Base-by-base conservation (phyloP, 305 asterid species). In the Fraxinus nigra region DNA sequence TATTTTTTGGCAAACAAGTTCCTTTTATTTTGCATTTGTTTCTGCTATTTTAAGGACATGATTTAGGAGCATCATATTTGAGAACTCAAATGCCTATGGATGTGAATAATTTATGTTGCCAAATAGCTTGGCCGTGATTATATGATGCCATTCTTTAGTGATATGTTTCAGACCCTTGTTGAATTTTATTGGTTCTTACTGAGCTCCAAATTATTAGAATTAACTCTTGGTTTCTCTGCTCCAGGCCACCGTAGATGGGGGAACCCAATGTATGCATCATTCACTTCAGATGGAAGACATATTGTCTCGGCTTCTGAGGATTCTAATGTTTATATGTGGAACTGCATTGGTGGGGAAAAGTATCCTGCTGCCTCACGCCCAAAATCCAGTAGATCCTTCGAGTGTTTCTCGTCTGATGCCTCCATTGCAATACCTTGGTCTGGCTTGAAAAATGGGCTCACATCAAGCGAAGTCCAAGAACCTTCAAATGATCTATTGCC, bases 401-500 rank as follows among this genome's bases (percentile, higher is more conserved):
- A 96, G 85, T 87, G 85, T 82, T 92, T 94, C 89, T 46, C 92
- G 1, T 82, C 91, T 4, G 91, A 92, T 82, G 94, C 98, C 80
- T 92, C 98, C 0, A 83, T 96, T 65, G 99, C 97, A 61, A 61
- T 90, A 78, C 95, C 99, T 7, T 96, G 99, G 99, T 81, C 90
- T 11, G 97, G 98, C 85, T 73, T 91, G 83, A 85, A 83, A 76
- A 74, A 79, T 40, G 72, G 74, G 38, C 46, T 32, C 34, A 85
- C 87, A 81, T 83, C 85, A 7, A 75, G 78, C 81, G 32, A 82
- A 8, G 77, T 18, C 76, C 81, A 69, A 4, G 76, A 82, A 61
- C 77, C 34, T 80, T 76, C 89, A 18, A 80, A 83, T 18, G 84
- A 76, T 9, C 32, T 85, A 38, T 80, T 92, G 83, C 97, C 92